Conservation (phyloP, 2,329 filamentous ascomycete species). For the Claviceps sp. region DNA sequence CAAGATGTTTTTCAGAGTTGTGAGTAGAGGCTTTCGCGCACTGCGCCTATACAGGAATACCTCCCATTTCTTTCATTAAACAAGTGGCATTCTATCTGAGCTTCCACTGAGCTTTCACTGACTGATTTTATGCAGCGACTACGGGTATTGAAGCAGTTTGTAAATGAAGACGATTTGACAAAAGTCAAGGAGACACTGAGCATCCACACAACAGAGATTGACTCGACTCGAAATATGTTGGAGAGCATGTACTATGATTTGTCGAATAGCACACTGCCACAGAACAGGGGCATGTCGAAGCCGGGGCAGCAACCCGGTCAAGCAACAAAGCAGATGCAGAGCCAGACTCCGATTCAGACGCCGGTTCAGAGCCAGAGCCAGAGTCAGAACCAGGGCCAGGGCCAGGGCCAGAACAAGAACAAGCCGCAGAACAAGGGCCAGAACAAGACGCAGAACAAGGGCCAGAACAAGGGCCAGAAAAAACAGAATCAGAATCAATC, state of each 20-base stretch:
- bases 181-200: conserved; percentile 36
- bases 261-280: conserved; percentile 17
- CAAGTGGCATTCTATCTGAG: background rate
- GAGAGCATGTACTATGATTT: conserved; percentile 39
- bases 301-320: conserved; percentile 13
- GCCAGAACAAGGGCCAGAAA: no score
- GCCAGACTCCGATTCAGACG: no score
- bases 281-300: conserved; percentile 13
- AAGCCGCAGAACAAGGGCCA: no score
- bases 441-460: no score
- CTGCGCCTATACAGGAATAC: no score
- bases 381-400: no score
- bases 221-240: conserved; percentile 33
- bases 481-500: conserved; percentile 12
- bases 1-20: conserved; percentile 38
- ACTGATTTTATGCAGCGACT: conserved; percentile 27
- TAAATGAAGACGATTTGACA: conserved; percentile 32
- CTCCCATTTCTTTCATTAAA: background rate
- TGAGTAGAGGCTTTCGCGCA: conserved; percentile 20
- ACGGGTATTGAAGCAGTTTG: conserved; percentile 40
- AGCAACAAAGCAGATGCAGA: conserved; percentile 7
- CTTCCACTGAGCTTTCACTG: background rate
- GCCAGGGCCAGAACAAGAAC: no score
- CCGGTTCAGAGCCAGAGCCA: no score
- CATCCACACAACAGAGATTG: conserved; percentile 36